Conservation (phyloP, 2,329 filamentous ascomycete genomes). For the Cephalotrichum gorgonifer region DNA sequence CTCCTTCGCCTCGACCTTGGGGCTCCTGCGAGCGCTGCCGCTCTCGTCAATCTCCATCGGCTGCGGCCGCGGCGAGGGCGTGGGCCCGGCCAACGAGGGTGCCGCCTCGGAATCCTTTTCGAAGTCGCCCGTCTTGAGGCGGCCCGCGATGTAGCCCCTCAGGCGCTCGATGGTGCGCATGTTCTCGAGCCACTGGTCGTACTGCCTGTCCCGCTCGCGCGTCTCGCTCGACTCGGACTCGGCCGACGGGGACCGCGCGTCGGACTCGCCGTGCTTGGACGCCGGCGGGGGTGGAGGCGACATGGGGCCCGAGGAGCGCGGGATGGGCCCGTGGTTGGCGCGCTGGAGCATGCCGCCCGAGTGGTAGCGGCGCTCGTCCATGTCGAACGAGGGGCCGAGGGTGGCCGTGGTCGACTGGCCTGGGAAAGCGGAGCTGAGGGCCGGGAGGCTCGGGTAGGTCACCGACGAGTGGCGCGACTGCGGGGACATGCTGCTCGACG, state of each 20-base stretch:
- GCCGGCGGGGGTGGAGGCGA: slow-evolving; percentile 33
- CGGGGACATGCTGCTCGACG: slow-evolving; percentile 59
- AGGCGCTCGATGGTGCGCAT: slow-evolving; percentile 55
- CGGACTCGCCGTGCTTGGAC: not conserved
- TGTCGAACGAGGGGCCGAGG: slow-evolving; percentile 57
- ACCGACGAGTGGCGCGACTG: slow-evolving; percentile 52
- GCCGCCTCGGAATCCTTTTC: not conserved
- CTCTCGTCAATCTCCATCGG: not conserved
- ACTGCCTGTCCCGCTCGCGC: slow-evolving; percentile 49
- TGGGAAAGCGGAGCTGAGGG: slow-evolving; percentile 59
- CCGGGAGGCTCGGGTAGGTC: slow-evolving; percentile 63
- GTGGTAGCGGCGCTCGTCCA: slow-evolving; percentile 53
- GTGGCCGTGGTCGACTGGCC: slow-evolving; percentile 60
- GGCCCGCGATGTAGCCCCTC: slow-evolving; percentile 44
- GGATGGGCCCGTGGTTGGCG: slow-evolving; percentile 33
- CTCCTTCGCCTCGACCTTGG: slow-evolving; percentile 1
- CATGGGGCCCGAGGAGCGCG: slow-evolving; percentile 23
- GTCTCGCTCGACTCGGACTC: slow-evolving; percentile 42
- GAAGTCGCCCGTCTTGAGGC: slow-evolving; percentile 30
- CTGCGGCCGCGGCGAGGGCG: not conserved
- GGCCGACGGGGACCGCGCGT: slow-evolving; percentile 37
- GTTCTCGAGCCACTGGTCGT: slow-evolving; percentile 57
- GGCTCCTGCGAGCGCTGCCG: no score
- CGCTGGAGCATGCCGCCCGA: slow-evolving; percentile 58
- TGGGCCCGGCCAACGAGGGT: not conserved